Percentiles rank a stretch among this genome's conserved stretches.
Evolutionary conservation across 2,329 filamentous ascomycete genomes (phyloP).

Genomic region (Colletotrichum camelliae): DNA sequence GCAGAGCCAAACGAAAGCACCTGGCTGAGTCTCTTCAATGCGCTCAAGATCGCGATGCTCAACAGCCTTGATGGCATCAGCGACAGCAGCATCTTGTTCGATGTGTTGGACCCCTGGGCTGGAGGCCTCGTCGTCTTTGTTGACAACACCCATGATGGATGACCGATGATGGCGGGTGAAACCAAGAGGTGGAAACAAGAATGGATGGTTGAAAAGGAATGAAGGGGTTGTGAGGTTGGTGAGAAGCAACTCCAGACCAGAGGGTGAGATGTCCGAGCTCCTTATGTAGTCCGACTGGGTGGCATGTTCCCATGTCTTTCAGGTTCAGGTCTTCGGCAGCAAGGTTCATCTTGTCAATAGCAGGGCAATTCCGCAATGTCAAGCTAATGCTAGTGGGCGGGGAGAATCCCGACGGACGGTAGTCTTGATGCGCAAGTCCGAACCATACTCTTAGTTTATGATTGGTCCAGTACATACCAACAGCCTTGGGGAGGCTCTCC

Average conservation of each 20-base stretch:
- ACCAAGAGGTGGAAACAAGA: not conserved
- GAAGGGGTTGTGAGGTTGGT: not conserved
- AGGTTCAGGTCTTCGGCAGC: not conserved
- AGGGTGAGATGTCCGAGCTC: not conserved
- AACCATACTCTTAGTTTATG: not conserved
- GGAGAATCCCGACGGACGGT: not conserved
- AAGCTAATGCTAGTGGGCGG: not conserved
- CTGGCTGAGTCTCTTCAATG: conserved; percentile 29
- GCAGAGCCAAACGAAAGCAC: conserved; percentile 30
- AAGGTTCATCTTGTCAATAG: not conserved
- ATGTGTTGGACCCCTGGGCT: not conserved
- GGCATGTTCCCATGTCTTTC: not conserved
- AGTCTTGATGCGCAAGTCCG: not conserved
- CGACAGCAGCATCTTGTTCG: not conserved
- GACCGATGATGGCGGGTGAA: not conserved
- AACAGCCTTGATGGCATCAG: not conserved
- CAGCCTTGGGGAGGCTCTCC: not conserved
- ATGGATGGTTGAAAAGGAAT: not conserved
- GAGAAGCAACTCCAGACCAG: not conserved
- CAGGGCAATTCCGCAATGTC: not conserved
- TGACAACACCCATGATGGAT: not conserved
- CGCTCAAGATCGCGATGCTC: conserved; percentile 6
- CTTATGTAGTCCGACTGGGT: not conserved
- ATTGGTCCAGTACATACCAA: not conserved
- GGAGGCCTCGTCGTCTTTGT: not conserved